These are phyloP conservation scores for Dothistroma septosporum DNA, from an alignment of 2,329 filamentous ascomycete species.

Conservation along the genomic window DNA sequence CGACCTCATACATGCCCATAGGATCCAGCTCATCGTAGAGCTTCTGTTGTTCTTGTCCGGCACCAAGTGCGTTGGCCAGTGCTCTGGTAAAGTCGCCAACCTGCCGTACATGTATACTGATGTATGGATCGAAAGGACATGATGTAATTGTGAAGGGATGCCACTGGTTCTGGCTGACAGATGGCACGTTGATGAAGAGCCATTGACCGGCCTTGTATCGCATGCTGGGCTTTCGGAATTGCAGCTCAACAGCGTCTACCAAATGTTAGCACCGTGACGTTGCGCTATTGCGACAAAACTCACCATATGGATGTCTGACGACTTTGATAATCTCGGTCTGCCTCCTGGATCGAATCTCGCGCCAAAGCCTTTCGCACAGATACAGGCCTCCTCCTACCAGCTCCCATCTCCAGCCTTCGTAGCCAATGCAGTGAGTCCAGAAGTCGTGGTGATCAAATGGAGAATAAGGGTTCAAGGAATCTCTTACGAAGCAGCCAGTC, in stretches of 20 bases:
- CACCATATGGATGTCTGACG: constrained; percentile 89
- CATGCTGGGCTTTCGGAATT: constrained; percentile 95
- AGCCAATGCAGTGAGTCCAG: constrained; percentile 92
- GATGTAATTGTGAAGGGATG: constrained; percentile 99
- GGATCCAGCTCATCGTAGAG: constrained; percentile 88
- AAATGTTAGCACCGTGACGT: constrained; percentile 12
- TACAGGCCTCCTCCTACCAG: constrained; percentile 81
- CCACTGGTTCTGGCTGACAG: constrained; percentile 87
- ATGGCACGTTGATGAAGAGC: constrained; percentile 92
- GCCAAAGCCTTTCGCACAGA: constrained; percentile 80
- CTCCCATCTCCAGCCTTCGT: constrained; percentile 97
- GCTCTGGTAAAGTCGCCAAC: constrained; percentile 92
- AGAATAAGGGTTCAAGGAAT: constrained; percentile 66
- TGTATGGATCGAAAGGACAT: constrained; percentile 90
- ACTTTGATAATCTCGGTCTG: constrained; percentile 89
- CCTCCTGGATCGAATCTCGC: constrained; percentile 79
- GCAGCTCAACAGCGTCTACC: constrained; percentile 87
- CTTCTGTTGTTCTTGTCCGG: constrained; percentile 79
- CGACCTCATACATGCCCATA: constrained; percentile 96
- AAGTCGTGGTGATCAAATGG: constrained; percentile 79
- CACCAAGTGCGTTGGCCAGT: constrained; percentile 94
- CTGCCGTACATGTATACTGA: constrained; percentile 91
- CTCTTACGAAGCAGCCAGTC: constrained; percentile 91
- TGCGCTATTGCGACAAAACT: constrained; percentile 33
- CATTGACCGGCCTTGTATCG: constrained; percentile 98